phyloP scores from a whole-genome alignment of 345 rosid species.

The Corchorus capsularis region DNA sequence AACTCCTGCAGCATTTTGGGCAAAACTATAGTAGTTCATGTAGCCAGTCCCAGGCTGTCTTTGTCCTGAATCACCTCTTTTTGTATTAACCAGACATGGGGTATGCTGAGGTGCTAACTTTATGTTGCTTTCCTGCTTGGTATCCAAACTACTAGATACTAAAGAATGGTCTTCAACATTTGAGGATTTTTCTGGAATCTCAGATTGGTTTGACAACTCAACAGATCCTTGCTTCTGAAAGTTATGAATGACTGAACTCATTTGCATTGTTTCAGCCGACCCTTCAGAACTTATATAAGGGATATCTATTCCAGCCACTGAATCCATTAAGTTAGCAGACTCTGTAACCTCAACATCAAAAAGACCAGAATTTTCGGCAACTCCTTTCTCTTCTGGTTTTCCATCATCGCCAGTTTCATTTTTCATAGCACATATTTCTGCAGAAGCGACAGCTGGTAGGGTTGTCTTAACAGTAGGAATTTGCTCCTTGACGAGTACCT shows the following conservation, averaged over 20 bases:
- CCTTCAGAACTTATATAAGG: slow-evolving; percentile 56
- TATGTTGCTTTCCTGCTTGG: slow-evolving; percentile 29
- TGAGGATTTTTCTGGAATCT: slow-evolving; percentile 25
- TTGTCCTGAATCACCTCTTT: slow-evolving; percentile 32
- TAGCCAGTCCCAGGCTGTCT: slow-evolving; percentile 48
- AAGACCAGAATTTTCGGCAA: slow-evolving; percentile 41
- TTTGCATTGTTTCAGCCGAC: slow-evolving; percentile 58
- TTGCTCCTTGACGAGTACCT: slow-evolving; percentile 33
- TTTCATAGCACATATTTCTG: slow-evolving; percentile 28
- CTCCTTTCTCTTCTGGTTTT: slow-evolving; percentile 40
- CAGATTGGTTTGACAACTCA: slow-evolving; percentile 33
- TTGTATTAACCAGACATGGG: slow-evolving; percentile 32
- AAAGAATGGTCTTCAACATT: slow-evolving; percentile 29
- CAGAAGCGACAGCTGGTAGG: slow-evolving; percentile 24
- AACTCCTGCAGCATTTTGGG: slow-evolving; percentile 63
- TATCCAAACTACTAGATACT: slow-evolving; percentile 40
- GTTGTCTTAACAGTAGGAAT: slow-evolving; percentile 31
- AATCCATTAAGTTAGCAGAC: slow-evolving; percentile 35
- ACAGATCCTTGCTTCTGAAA: slow-evolving; percentile 40
- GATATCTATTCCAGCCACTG: slow-evolving; percentile 38
- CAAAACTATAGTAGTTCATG: slow-evolving; percentile 72
- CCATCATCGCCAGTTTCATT: slow-evolving; percentile 37
- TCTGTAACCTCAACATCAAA: slow-evolving; percentile 30
- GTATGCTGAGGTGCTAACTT: slow-evolving; percentile 32
- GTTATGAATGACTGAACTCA: slow-evolving; percentile 43